phyloP scores from a whole-genome alignment of 139 green algal genomes.

The Haematococcus sp. region DNA sequence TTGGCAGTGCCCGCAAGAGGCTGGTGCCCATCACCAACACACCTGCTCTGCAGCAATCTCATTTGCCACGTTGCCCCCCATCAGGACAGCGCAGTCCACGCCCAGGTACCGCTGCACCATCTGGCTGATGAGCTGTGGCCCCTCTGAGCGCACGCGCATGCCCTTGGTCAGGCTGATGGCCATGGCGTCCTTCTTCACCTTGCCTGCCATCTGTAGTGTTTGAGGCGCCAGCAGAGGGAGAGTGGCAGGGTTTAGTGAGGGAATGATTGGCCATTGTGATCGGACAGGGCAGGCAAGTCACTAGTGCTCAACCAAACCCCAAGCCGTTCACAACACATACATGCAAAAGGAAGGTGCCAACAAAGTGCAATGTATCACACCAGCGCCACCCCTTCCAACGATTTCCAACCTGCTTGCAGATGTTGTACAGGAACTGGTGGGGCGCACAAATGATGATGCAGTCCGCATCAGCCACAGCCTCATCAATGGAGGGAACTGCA shows the following conservation, averaged over 20 bases:
- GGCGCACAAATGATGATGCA: constrained; percentile 55
- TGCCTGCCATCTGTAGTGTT: constrained; percentile 6
- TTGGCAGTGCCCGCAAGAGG: neutral
- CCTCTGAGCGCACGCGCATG: constrained; percentile 73
- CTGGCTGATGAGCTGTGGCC: constrained; percentile 76
- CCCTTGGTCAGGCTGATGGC: constrained; percentile 77
- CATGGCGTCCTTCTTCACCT: constrained; percentile 45
- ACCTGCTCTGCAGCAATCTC: constrained; percentile 25
- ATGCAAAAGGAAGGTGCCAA: too few relatives aligned
- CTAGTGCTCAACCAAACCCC: neutral
- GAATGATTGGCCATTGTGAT: too few relatives aligned
- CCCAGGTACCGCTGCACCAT: constrained; percentile 59
- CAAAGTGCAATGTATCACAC: too few relatives aligned
- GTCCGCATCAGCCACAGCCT: constrained; percentile 23
- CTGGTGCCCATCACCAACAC: too few relatives aligned
- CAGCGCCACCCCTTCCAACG: too few relatives aligned
- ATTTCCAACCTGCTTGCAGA: constrained; percentile 15
- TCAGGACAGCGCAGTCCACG: constrained; percentile 75
- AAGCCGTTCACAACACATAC: too few relatives aligned
- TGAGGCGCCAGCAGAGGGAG: too few relatives aligned
- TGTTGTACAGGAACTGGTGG: constrained; percentile 61
- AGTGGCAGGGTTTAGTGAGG: too few relatives aligned
- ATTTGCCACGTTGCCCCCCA: constrained; percentile 78
- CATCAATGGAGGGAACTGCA: too few relatives aligned
- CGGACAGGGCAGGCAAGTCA: too few relatives aligned